These are phyloP conservation scores for Anethum foeniculum DNA, from an alignment of 140 eudicot genomes.

Conservation along the genomic window DNA sequence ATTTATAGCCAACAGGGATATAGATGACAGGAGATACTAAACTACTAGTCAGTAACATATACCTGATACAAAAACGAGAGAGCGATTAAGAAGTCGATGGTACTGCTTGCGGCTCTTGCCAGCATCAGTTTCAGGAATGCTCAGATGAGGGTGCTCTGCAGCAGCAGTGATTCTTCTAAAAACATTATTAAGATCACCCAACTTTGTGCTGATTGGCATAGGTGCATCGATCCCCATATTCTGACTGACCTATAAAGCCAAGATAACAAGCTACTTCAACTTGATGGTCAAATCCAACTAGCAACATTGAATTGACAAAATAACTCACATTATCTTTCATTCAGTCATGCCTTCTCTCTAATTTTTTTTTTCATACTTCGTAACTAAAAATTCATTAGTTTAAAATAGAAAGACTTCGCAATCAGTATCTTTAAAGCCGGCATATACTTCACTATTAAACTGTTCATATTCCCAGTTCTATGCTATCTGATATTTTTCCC, in stretches of 20 bases:
- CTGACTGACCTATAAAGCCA: constrained; percentile 60
- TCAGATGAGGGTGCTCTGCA: constrained; percentile 95
- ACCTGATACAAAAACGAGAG: constrained; percentile 82
- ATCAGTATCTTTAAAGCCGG: background rate
- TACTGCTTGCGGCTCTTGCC: constrained; percentile 85
- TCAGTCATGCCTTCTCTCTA: background rate
- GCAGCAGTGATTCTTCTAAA: constrained; percentile 68
- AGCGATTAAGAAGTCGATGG: constrained; percentile 70
- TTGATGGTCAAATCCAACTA: background rate
- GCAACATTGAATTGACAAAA: background rate
- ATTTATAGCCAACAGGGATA: background rate
- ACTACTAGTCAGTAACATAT: background rate
- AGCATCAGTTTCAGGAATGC: constrained; percentile 97
- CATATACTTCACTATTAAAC: background rate
- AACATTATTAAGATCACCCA: constrained; percentile 67
- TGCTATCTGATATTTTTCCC: background rate
- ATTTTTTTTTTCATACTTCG: background rate
- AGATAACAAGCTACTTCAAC: background rate
- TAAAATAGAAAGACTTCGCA: background rate
- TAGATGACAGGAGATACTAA: background rate
- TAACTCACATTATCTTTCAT: background rate
- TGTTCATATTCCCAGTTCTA: background rate
- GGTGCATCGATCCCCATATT: constrained; percentile 98
- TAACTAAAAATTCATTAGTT: background rate
- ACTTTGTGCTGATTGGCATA: constrained; percentile 73